These are phyloP conservation scores for Paratinospora sagittata DNA, from an alignment of 164 flowering plant species.

Conservation along the genomic window DNA sequence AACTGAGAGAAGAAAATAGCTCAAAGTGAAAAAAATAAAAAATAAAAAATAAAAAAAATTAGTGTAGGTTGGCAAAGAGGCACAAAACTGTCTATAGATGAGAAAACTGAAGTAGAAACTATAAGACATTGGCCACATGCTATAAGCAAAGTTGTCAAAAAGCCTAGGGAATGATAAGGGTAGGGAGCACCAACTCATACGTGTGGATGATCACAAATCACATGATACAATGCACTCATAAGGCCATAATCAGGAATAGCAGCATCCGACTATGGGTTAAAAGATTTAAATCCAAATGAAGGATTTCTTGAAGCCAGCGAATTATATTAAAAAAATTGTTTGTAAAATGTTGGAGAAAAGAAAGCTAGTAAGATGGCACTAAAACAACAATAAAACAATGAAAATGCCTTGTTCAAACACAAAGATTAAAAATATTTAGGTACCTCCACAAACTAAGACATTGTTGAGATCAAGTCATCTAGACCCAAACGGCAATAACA, in stretches of 20 bases:
- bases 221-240: neutral
- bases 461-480: neutral
- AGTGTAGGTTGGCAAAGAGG: too few relatives aligned
- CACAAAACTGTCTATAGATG: too few relatives aligned
- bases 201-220: neutral
- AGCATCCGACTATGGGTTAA: neutral
- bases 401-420: neutral
- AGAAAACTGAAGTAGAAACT: too few relatives aligned
- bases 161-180: neutral
- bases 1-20: neutral
- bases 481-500: too few relatives aligned
- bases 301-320: neutral
- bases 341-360: neutral
- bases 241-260: conserved; percentile 3
- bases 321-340: neutral
- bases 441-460: neutral
- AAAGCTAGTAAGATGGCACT: neutral
- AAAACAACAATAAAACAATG: neutral
- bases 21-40: neutral
- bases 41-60: too few relatives aligned
- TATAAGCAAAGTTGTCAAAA: neutral
- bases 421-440: neutral
- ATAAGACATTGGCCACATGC: too few relatives aligned
- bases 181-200: neutral
- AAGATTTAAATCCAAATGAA: neutral